Evolutionary conservation across 2,329 filamentous ascomycete species (phyloP).

Genomic region (Dactylellina parvicollis): DNA sequence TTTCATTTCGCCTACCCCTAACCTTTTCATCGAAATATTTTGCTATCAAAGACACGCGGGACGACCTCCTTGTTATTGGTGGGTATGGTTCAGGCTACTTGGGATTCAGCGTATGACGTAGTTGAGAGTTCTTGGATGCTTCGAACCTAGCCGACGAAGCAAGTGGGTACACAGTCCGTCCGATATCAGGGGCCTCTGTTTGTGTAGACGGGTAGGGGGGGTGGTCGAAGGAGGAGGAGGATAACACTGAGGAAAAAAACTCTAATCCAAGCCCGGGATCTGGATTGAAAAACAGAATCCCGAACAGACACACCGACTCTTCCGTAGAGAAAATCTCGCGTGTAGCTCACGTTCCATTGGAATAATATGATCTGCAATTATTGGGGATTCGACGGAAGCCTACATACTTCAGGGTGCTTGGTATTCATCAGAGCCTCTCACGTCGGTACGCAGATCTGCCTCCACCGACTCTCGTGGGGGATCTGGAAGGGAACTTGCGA

Average conservation of each 20-base stretch:
- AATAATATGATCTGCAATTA: constrained; percentile 47
- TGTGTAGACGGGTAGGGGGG: background rate
- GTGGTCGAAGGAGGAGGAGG: background rate
- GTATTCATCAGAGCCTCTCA: constrained; percentile 21
- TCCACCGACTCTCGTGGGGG: constrained; percentile 15
- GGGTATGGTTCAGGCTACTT: constrained; percentile 11
- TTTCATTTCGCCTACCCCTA: constrained; percentile 55
- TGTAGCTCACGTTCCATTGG: constrained; percentile 46
- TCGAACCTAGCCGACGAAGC: constrained; percentile 30
- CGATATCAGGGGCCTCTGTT: background rate
- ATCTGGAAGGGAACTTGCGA: constrained; percentile 15
- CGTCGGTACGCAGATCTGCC: constrained; percentile 19
- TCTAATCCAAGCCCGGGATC: background rate
- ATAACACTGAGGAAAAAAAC: background rate
- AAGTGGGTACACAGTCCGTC: constrained; percentile 32
- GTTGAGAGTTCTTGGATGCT: constrained; percentile 21
- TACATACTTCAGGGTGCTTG: constrained; percentile 9
- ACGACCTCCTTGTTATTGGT: constrained; percentile 51
- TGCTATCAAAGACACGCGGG: constrained; percentile 54
- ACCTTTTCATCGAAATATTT: constrained; percentile 39
- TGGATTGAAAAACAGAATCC: constrained; percentile 4
- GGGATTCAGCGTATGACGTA: constrained; percentile 37
- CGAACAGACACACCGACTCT: constrained; percentile 10
- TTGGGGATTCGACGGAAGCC: constrained; percentile 44
- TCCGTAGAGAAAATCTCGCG: constrained; percentile 20